These are phyloP conservation scores for Selenicereus undatus DNA, from an alignment of 148 eudicot genomes.

Conservation along the genomic window DNA sequence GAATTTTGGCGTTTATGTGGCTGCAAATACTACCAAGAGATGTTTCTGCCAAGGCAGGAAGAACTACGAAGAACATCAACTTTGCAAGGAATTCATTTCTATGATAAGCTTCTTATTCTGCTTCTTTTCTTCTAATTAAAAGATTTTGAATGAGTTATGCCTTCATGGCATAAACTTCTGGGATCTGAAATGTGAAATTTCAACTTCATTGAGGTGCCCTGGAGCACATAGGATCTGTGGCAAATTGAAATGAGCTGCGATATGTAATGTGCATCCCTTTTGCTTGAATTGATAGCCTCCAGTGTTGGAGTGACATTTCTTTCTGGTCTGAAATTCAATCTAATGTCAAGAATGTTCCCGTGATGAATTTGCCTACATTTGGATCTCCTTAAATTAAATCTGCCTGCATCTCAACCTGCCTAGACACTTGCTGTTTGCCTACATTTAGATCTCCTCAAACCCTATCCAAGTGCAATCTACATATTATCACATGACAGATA, in stretches of 20 bases:
- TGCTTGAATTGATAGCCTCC: neutral
- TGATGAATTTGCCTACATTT: too few relatives aligned
- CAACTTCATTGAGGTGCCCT: neutral
- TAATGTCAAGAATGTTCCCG: too few relatives aligned
- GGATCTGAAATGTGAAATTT: neutral
- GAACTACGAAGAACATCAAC: neutral
- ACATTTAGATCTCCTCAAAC: neutral
- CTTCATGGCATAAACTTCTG: neutral
- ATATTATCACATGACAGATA: neutral
- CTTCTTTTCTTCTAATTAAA: neutral
- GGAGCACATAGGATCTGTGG: neutral
- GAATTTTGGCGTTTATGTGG: neutral
- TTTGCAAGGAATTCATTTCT: neutral
- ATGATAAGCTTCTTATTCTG: neutral
- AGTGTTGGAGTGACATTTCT: neutral
- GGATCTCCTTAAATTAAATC: too few relatives aligned
- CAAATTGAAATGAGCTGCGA: neutral
- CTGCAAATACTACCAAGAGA: neutral
- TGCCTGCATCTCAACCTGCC: too few relatives aligned
- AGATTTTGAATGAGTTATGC: neutral
- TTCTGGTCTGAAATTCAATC: too few relatives aligned
- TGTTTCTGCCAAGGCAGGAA: neutral
- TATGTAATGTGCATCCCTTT: neutral
- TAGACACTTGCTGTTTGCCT: neutral
- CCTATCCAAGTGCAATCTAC: neutral